Conservation (phyloP, 2,329 filamentous ascomycete genomes). For the Apiospora sp. region DNA sequence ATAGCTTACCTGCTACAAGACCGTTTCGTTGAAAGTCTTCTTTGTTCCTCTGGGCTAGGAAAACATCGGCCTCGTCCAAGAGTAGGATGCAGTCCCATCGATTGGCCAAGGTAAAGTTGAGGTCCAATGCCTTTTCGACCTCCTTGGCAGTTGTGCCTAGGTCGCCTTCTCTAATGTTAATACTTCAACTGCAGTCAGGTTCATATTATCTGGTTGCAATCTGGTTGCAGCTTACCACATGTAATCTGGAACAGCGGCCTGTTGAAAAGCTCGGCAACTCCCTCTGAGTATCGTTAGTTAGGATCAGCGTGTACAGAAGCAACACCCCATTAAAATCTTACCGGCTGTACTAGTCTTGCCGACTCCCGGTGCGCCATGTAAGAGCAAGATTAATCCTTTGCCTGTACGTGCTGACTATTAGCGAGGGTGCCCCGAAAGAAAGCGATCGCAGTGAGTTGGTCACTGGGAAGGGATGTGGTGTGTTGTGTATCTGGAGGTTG, state of each 20-base stretch:
- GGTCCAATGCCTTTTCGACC: constrained; percentile 38
- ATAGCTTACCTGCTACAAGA: constrained; percentile 44
- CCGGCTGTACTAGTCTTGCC: constrained; percentile 34
- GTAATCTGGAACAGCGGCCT: constrained; percentile 34
- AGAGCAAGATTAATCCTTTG: constrained; percentile 32
- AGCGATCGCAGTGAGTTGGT: neutral
- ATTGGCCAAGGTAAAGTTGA: neutral
- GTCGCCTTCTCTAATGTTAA: too few species aligned
- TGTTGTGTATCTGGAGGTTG: neutral
- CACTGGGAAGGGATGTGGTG: too few species aligned
- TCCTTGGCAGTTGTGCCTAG: constrained; percentile 40
- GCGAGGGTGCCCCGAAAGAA: neutral
- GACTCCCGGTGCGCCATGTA: constrained; percentile 34
- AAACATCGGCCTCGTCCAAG: neutral
- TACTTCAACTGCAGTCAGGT: too few species aligned
- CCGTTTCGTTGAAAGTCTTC: constrained; percentile 39
- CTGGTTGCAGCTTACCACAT: constrained; percentile 36
- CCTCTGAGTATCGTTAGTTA: constrained; percentile 21
- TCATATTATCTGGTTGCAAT: too few species aligned
- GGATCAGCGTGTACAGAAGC: rapidly evolving
- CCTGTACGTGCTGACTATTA: constrained; percentile 19
- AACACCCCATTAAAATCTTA: too few species aligned
- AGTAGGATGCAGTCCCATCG: constrained; percentile 14
- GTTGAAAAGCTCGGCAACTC: constrained; percentile 29
- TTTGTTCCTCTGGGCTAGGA: constrained; percentile 4